Conservation (phyloP, 2,329 filamentous ascomycete species). For the Alternaria sp. region DNA sequence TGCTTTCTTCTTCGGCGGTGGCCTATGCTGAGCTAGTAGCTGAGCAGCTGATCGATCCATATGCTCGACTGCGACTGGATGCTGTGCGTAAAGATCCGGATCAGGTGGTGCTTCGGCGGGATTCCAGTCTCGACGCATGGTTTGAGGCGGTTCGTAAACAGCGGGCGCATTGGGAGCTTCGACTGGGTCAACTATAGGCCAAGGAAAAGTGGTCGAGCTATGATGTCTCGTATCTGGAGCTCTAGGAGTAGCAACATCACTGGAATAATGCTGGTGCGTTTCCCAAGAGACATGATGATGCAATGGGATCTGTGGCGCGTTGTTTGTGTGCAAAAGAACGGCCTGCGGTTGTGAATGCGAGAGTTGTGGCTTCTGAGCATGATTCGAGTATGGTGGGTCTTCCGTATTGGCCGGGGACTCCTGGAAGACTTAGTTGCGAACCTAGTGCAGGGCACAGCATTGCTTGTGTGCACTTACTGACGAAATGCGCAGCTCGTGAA, state of each 20-base stretch:
- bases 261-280: slow-evolving; percentile 26
- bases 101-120: slow-evolving; percentile 20
- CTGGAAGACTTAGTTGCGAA: slow-evolving; percentile 33
- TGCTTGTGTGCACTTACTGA: slow-evolving; percentile 33
- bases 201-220: slow-evolving; percentile 26
- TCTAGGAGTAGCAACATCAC: slow-evolving; percentile 26
- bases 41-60: slow-evolving; percentile 11
- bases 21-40: slow-evolving; percentile 23
- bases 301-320: slow-evolving; percentile 25
- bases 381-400: slow-evolving; percentile 37
- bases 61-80: slow-evolving; percentile 20
- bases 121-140: slow-evolving; percentile 34
- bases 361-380: slow-evolving; percentile 31
- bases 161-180: slow-evolving; percentile 20
- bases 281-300: slow-evolving; percentile 33
- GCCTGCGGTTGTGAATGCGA: slow-evolving; percentile 30
- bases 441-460: slow-evolving; percentile 23
- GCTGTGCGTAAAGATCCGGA: slow-evolving; percentile 26
- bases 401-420: slow-evolving; percentile 30
- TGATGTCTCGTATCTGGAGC: slow-evolving; percentile 21
- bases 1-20: slow-evolving; percentile 35
- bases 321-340: slow-evolving; percentile 25
- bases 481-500: slow-evolving; percentile 30
- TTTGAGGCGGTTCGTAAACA: slow-evolving; percentile 28
- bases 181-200: slow-evolving; percentile 25